phyloP scores from a whole-genome alignment of 768 basidiomycete genomes.

The Lyophyllum decastes region DNA sequence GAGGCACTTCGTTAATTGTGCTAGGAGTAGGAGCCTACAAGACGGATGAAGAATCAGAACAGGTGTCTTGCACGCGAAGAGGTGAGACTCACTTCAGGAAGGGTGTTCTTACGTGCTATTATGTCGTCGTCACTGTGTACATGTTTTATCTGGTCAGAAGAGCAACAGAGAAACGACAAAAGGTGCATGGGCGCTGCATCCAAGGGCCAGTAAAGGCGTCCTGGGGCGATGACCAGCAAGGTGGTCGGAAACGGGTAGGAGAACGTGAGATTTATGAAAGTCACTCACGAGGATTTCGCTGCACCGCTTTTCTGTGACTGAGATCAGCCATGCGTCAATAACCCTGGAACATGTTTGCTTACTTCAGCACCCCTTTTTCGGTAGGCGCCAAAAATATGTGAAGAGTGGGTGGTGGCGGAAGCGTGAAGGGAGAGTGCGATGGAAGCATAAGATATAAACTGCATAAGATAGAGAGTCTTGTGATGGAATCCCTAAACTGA shows the following conservation, averaged over 20 bases:
- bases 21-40: conserved; percentile 11
- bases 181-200: conserved; percentile 56
- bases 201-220: conserved; percentile 26
- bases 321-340: conserved; percentile 21
- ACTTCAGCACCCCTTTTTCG: conserved; percentile 29
- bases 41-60: neutral
- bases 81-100: conserved; percentile 24
- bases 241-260: neutral
- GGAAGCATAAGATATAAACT: neutral
- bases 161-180: conserved; percentile 64
- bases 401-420: neutral
- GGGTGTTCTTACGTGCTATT: conserved; percentile 28
- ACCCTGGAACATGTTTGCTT: conserved; percentile 15
- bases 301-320: conserved; percentile 20
- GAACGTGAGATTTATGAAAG: neutral
- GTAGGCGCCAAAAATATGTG: conserved; percentile 3
- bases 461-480: conserved; percentile 2
- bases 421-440: neutral
- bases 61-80: neutral
- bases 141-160: conserved; percentile 52
- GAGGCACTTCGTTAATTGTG: conserved; percentile 7
- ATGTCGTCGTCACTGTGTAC: conserved; percentile 50
- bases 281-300: conserved; percentile 22
- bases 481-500: conserved; percentile 2
- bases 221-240: neutral